Evolutionary conservation across 257 asterid species (phyloP).

Genomic region (Vinca minor): DNA sequence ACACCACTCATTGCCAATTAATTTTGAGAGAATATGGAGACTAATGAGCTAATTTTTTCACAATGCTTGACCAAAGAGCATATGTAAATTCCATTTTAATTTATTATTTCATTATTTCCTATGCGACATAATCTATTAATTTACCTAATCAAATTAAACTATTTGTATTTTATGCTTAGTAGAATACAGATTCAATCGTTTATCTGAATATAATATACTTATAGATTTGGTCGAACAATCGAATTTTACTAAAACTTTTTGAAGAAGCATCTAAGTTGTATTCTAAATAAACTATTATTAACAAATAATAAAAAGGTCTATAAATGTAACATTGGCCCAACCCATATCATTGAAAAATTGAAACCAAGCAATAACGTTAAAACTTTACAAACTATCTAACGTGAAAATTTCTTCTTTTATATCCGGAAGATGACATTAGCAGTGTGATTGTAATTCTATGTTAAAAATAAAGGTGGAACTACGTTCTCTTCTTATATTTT

Average conservation of each 20-base stretch:
- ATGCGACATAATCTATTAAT: neutral
- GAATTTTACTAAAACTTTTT: neutral
- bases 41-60: no score
- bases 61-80: neutral
- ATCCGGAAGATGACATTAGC: no score
- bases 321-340: neutral
- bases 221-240: neutral
- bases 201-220: neutral
- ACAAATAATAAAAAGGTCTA: neutral
- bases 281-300: neutral
- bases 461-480: no score
- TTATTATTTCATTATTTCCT: no score
- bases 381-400: no score
- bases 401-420: no score
- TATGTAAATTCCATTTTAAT: neutral
- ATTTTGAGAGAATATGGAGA: no score
- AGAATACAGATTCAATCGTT: neutral
- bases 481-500: no score
- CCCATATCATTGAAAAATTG: neutral
- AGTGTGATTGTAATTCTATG: no score
- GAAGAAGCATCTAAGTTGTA: neutral
- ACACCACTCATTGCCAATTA: no score
- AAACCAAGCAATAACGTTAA: neutral
- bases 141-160: neutral
- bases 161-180: neutral